A percentile compares a stretch with the other conserved stretches of the same genome.
Evolutionary conservation across 257 asterid species (phyloP).

Genomic region (Nicotiana noctiflora): DNA sequence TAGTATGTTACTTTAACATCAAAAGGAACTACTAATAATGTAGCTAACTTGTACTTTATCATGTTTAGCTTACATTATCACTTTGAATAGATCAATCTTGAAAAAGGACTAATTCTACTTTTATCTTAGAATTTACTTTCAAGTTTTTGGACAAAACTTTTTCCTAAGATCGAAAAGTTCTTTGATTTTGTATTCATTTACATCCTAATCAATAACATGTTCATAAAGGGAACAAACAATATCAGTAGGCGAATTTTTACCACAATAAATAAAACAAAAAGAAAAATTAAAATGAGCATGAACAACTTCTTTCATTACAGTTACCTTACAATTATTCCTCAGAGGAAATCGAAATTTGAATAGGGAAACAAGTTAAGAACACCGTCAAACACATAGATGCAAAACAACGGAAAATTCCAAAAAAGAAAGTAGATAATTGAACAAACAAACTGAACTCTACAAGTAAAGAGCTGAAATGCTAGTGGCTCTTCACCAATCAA

Average conservation of each 20-base stretch:
- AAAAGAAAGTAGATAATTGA: background rate
- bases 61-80: too few species aligned
- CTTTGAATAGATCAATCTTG: too few species aligned
- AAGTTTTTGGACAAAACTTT: too few species aligned
- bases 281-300: background rate
- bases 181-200: too few species aligned
- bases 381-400: background rate
- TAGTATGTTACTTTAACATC: too few species aligned
- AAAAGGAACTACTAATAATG: too few species aligned
- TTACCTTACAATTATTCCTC: background rate
- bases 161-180: too few species aligned
- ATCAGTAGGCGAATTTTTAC: background rate
- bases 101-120: too few species aligned
- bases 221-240: background rate
- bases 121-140: too few species aligned
- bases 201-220: background rate
- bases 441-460: too few species aligned
- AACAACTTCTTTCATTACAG: background rate
- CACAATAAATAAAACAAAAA: background rate
- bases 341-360: background rate
- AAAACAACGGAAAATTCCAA: background rate
- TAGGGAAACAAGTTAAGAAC: background rate
- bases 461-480: background rate
- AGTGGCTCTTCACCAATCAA: background rate
- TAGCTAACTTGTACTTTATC: too few species aligned